A percentile compares a stretch with the other conserved stretches of the same genome.
These are phyloP conservation scores for Mortierella sp. DNA, from an alignment of 371 early-diverging fungal genomes.

Conservation along the genomic window DNA sequence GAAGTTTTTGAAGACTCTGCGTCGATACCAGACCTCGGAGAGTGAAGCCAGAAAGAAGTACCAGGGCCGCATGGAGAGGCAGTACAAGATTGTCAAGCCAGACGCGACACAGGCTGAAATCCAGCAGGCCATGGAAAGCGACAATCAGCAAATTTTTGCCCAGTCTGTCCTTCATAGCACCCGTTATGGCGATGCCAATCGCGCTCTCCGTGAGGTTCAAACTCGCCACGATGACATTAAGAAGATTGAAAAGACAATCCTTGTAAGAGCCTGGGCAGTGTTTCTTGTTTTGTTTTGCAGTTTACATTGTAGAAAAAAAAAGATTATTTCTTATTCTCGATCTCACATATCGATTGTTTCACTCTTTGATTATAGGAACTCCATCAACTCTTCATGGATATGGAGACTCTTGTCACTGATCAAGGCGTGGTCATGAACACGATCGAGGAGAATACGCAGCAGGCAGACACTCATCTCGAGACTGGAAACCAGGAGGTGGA, in stretches of 20 bases:
- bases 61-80: conserved; percentile 83
- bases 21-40: conserved; percentile 83
- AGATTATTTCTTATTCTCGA: neutral
- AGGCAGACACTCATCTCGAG: conserved; percentile 75
- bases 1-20: conserved; percentile 84
- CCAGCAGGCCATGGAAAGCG: conserved; percentile 77
- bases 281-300: neutral
- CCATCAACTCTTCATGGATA: conserved; percentile 88
- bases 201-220: conserved; percentile 86
- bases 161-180: conserved; percentile 81
- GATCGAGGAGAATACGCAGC: conserved; percentile 76
- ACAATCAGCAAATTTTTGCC: conserved; percentile 83
- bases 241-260: conserved; percentile 83
- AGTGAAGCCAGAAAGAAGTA: conserved; percentile 83
- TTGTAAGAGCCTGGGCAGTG: conserved; percentile 57
- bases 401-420: conserved; percentile 85
- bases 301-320: neutral
- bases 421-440: conserved; percentile 81
- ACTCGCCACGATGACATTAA: conserved; percentile 88
- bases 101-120: conserved; percentile 85
- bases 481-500: conserved; percentile 75
- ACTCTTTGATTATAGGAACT: conserved; percentile 68
- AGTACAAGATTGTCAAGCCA: conserved; percentile 87
- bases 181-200: conserved; percentile 81
- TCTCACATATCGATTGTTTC: neutral